Evolutionary conservation across 441 rosid species (phyloP).

Genomic region (Jatropha podagrica): DNA sequence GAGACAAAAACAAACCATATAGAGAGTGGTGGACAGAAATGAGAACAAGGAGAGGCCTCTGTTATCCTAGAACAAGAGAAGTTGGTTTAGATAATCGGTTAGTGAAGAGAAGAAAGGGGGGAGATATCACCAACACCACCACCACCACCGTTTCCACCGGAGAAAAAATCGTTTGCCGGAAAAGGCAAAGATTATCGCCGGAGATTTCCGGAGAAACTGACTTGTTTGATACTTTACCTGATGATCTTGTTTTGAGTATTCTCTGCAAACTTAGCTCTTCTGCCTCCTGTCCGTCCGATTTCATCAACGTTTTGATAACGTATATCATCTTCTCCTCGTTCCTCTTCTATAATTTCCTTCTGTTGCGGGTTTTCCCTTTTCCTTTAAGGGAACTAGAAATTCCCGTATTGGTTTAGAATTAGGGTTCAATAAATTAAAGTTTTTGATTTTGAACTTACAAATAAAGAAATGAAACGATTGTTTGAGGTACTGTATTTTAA

Average conservation of each 20-base stretch:
- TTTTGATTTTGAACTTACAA: neutral
- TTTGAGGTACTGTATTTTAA: neutral
- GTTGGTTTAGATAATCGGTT: constrained; percentile 31
- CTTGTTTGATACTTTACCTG: constrained; percentile 67
- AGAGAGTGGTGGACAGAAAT: constrained; percentile 25
- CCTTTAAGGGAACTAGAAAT: neutral
- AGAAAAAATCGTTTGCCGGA: constrained; percentile 29
- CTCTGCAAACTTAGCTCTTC: constrained; percentile 63
- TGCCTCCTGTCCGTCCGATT: constrained; percentile 67
- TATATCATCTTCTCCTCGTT: constrained; percentile 27
- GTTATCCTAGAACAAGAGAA: constrained; percentile 33
- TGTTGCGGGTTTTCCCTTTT: neutral
- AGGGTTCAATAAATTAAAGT: neutral
- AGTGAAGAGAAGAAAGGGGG: constrained; percentile 27
- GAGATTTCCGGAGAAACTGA: constrained; percentile 31
- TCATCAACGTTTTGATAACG: constrained; percentile 68
- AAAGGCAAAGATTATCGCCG: constrained; percentile 37
- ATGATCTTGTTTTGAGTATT: constrained; percentile 72
- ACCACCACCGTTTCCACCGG: constrained; percentile 13
- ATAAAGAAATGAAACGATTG: neutral
- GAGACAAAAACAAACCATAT: neutral
- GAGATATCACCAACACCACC: neutral
- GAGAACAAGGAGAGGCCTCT: constrained; percentile 60
- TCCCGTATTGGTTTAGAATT: neutral
- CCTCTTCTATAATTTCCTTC: neutral